Evolutionary conservation across 2,329 filamentous ascomycete genomes (phyloP).

Genomic region (Claviceps arundinis): DNA sequence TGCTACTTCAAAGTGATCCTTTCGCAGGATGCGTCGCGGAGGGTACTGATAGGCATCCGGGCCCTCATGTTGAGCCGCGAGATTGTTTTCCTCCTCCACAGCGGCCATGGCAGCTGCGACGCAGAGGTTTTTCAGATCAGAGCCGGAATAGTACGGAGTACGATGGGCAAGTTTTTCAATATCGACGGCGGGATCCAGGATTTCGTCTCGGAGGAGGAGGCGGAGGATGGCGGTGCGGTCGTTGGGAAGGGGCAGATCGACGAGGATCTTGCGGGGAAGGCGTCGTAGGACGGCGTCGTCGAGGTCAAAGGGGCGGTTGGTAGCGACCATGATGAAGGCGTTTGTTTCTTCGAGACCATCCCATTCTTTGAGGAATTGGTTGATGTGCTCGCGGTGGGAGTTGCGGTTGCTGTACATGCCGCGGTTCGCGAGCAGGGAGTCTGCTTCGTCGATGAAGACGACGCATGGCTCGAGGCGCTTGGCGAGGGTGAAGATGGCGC

Average conservation of each 20-base stretch:
- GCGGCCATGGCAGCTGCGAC: conserved; percentile 69
- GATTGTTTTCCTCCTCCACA: conserved; percentile 56
- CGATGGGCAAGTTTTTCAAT: conserved; percentile 48
- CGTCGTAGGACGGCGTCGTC: conserved; percentile 77
- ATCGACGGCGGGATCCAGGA: conserved; percentile 45
- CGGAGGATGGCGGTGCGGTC: conserved; percentile 56
- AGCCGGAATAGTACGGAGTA: conserved; percentile 69
- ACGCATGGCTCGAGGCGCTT: conserved; percentile 86
- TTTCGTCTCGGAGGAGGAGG: conserved; percentile 59
- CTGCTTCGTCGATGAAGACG: conserved; percentile 94
- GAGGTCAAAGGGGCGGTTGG: conserved; percentile 87
- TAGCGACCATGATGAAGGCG: conserved; percentile 96
- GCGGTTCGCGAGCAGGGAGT: conserved; percentile 76
- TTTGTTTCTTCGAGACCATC: conserved; percentile 73
- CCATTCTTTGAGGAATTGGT: conserved; percentile 95
- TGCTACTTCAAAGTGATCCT: conserved; percentile 70
- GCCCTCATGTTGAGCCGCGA: conserved; percentile 23
- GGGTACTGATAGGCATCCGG: conserved; percentile 47
- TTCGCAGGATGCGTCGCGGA: conserved; percentile 38
- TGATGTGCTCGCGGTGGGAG: conserved; percentile 79
- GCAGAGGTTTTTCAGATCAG: conserved; percentile 70
- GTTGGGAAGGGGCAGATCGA: conserved; percentile 55
- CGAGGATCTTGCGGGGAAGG: conserved; percentile 56
- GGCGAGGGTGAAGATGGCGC: conserved; percentile 79
- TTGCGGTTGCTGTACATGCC: conserved; percentile 51